phyloP scores from a whole-genome alignment of 2,329 filamentous ascomycete species.

The Alternaria postmessia region DNA sequence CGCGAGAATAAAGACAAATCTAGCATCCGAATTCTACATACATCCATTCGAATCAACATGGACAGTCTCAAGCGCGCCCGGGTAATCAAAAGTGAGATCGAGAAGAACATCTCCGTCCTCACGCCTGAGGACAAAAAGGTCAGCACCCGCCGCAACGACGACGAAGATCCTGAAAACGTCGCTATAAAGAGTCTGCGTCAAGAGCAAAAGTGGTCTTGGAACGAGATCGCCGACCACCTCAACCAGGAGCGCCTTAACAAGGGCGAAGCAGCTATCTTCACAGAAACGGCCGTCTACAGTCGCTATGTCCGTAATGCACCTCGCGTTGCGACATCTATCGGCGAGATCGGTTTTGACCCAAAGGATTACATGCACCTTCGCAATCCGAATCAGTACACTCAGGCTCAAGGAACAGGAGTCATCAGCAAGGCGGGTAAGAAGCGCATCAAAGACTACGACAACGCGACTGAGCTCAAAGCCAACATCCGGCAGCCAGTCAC shows the following conservation, averaged over 20 bases:
- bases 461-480: slow-evolving; percentile 31
- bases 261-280: slow-evolving; percentile 31
- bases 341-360: slow-evolving; percentile 43
- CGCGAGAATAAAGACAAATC: background rate
- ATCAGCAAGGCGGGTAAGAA: slow-evolving; percentile 29
- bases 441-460: slow-evolving; percentile 33
- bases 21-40: background rate
- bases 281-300: slow-evolving; percentile 45
- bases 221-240: slow-evolving; percentile 37
- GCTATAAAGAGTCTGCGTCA: slow-evolving; percentile 44
- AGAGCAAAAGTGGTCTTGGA: slow-evolving; percentile 36
- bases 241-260: slow-evolving; percentile 31
- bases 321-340: slow-evolving; percentile 26
- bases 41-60: slow-evolving; percentile 9
- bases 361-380: slow-evolving; percentile 47
- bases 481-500: slow-evolving; percentile 28
- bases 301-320: slow-evolving; percentile 47
- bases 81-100: slow-evolving; percentile 24
- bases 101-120: slow-evolving; percentile 22
- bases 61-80: slow-evolving; percentile 27
- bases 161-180: slow-evolving; percentile 43
- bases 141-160: background rate
- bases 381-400: slow-evolving; percentile 22
- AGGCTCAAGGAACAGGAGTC: slow-evolving; percentile 1
- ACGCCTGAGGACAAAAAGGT: slow-evolving; percentile 9